Evolutionary conservation across 208 protist genomes (phyloP).

Genomic region (Tetramitus jugosus): DNA sequence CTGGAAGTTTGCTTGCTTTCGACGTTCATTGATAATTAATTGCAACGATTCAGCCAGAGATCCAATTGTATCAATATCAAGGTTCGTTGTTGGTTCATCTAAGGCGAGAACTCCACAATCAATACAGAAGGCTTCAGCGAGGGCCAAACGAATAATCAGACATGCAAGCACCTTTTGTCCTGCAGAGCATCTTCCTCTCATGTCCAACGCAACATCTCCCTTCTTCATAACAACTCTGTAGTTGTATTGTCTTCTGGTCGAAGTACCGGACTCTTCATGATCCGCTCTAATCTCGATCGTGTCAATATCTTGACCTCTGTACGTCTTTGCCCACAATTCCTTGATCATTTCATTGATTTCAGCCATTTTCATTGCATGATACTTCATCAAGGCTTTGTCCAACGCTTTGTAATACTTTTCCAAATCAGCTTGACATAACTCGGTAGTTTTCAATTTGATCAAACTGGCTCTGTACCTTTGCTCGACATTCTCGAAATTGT

Average conservation of each 20-base stretch:
- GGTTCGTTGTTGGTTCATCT: constrained; percentile 99
- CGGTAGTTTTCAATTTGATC: background rate
- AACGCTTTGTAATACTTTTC: constrained; percentile 44
- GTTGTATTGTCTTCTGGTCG: constrained; percentile 55
- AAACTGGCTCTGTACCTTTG: background rate
- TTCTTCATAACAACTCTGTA: constrained; percentile 92
- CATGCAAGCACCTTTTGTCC: constrained; percentile 85
- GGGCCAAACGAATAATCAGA: constrained; percentile 96
- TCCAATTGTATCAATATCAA: constrained; percentile 78
- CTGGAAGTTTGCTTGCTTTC: constrained; percentile 84
- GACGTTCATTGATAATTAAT: constrained; percentile 63
- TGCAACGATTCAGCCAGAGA: constrained; percentile 65
- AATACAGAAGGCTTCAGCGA: constrained; percentile 96
- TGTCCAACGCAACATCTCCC: constrained; percentile 86
- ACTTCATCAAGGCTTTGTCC: constrained; percentile 88
- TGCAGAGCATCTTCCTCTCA: constrained; percentile 88
- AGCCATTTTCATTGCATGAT: constrained; percentile 94
- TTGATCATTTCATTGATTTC: constrained; percentile 96
- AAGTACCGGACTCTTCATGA: constrained; percentile 47
- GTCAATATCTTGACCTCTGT: constrained; percentile 92
- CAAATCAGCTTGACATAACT: background rate
- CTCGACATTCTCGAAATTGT: background rate
- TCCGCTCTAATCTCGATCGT: constrained; percentile 87
- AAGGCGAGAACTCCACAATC: constrained; percentile 98
- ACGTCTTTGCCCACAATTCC: constrained; percentile 94